Evolutionary conservation across 805 yeast genomes (phyloP), one percentile per base, ranked within the genome.

Genomic region (Yamadazyma nakazawae): DNA sequence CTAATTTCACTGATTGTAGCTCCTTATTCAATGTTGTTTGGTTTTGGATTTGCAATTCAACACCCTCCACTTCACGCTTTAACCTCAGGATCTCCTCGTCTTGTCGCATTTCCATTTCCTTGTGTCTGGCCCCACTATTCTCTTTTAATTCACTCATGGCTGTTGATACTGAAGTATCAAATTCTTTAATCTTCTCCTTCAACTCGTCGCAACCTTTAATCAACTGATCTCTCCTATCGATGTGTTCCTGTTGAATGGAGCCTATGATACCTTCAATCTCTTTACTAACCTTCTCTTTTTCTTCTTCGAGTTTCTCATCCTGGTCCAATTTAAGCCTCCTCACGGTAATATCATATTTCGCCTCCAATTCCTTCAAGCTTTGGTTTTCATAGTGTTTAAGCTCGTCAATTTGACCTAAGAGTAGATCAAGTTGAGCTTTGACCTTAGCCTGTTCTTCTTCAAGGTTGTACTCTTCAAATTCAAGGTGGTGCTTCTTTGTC

Each of bases 201-300:
- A 58, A 37, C 5, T 45, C 48, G 3, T 55, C 55, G 36, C 56
- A 47, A 42, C 57, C 48, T 9, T 32, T n/a, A 5, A 26, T 34
- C 28, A 61, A 37, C 21, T 40, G 32, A 9, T 52, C 55, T 46
- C 69, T 70, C 38, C 63, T 56, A 8, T 53, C 46, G 37, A 70
- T 63, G 25, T 62, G 58, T 34, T 62, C 56, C 16, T 55, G 55
- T 5, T 66, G 64, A 43, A 70, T 72, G 13, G 57, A 57, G 6
- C 63, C 54, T 30, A 75, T 64, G 5, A 74, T 49, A 1, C 55
- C 46, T 35, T 77, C 78, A 1, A 79, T 66, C 54, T 74, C 63
- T 0, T 40, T 48, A 1, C 60, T 51, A 11, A 62, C 57, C 5
- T 43, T 48, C 38, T 67, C 70, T 43, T 67, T 68, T 25, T 68